Evolutionary conservation across 345 rosid genomes (phyloP), one percentile per base, ranked within the genome.

Genomic region (Gossypium anomalum): DNA sequence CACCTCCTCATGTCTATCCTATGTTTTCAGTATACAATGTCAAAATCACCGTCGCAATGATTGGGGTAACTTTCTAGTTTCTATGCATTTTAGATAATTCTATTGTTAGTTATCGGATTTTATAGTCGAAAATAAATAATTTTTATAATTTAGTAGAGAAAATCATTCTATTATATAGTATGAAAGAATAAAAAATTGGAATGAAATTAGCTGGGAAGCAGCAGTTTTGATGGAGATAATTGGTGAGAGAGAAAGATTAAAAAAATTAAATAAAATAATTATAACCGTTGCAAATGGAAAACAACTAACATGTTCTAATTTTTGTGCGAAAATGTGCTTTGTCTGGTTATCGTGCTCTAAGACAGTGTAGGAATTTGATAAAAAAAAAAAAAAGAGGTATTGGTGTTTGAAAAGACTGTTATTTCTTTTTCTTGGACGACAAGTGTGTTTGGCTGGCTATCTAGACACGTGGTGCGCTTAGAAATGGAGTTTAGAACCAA

Each of bases 311-410:
- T 57, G 62, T 57, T 57, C 62, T 29, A 22, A 57, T 57, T 57
- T 57, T 15, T 57, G 62, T 22, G 62, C 62, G 6, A 68, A 80
- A 71, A 1, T 58, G 29, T n/a, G 34, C 62, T 22, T 6, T 44
- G 79, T 63, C 44, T 51, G 20, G 3, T 20, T 80, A 79, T 82
- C 87, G 72, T 76, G 80, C 25, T 41, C 15, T 0, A 41, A 22
- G 8, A 44, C 71, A 22, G 47, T 2, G 17, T 34, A 17, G 29
- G 47, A 1, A 25, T 25, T 25, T 63, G 68, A 34, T 38, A 38
- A 9, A 63, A 38, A 38, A 38, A 9, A 63, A 38, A 38, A 23
- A 22, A 22, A 3, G 11, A 38, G 52, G 52, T 9, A 15, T 10
- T 38, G 34, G 49, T 67, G 55, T 56, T 56, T 12, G 38, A 56